These are phyloP conservation scores for Karstenula rhodostoma DNA, from an alignment of 2,329 filamentous ascomycete species.

Conservation along the genomic window DNA sequence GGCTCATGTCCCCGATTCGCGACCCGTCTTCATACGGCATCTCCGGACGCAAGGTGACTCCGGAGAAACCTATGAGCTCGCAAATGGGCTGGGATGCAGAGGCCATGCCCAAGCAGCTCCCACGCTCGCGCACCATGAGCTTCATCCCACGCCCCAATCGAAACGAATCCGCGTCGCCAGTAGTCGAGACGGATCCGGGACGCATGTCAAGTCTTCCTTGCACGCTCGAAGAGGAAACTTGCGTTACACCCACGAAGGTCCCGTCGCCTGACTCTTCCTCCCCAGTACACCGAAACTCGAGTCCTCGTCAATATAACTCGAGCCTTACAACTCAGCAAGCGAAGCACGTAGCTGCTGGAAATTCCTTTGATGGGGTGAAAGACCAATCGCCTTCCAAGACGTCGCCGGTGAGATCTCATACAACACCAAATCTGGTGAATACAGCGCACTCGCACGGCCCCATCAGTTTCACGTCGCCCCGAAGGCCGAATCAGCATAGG, in stretches of 20 bases:
- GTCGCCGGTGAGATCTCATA: conserved; percentile 35
- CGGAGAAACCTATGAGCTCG: background rate
- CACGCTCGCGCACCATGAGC: conserved; percentile 43
- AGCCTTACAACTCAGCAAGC: conserved; percentile 25
- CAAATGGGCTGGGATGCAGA: conserved; percentile 19
- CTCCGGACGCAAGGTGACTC: conserved; percentile 2
- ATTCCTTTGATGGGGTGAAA: conserved; percentile 20
- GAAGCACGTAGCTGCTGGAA: conserved; percentile 29
- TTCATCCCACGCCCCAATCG: conserved; percentile 40
- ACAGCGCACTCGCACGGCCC: conserved; percentile 19
- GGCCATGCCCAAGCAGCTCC: conserved; percentile 30
- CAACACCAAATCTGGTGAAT: conserved; percentile 41
- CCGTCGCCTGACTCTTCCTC: conserved; percentile 38
- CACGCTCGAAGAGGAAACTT: conserved; percentile 19
- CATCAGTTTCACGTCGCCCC: conserved; percentile 27
- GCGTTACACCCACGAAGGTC: conserved; percentile 34
- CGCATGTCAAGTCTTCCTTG: conserved; percentile 12
- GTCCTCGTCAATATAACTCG: conserved; percentile 36
- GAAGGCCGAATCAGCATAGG: conserved; percentile 26
- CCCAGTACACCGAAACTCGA: conserved; percentile 28
- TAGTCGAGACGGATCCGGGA: conserved; percentile 12
- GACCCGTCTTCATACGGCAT: conserved; percentile 13
- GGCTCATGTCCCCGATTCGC: conserved; percentile 20
- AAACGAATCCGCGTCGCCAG: conserved; percentile 19
- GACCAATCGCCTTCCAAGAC: conserved; percentile 23